phyloP scores from a whole-genome alignment of 1,284 basidiomycete species.

The Macrocybe sp. region DNA sequence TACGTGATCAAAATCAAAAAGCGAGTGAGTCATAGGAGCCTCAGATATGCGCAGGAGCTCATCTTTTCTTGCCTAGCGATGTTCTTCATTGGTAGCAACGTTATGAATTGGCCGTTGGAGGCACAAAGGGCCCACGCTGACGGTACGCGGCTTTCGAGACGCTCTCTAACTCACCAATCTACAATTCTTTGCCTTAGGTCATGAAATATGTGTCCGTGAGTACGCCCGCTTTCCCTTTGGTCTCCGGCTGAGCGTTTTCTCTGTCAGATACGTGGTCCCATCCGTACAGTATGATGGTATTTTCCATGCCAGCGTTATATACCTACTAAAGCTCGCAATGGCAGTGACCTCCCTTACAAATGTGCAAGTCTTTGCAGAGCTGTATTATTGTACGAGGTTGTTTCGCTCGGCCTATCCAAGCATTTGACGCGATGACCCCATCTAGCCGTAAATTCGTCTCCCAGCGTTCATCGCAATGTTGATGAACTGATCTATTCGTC shows the following conservation, averaged over 20 bases:
- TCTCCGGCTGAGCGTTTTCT: neutral
- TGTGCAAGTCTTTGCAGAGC: slow-evolving; percentile 73
- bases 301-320: neutral
- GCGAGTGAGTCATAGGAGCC: slow-evolving; percentile 42
- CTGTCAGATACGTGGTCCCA: slow-evolving; percentile 54
- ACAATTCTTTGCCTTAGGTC: slow-evolving; percentile 30
- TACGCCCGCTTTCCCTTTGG: slow-evolving; percentile 11
- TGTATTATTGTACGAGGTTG: slow-evolving; percentile 60
- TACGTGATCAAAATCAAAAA: slow-evolving; percentile 60
- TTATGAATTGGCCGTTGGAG: slow-evolving; percentile 67
- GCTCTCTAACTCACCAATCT: neutral
- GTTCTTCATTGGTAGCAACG: slow-evolving; percentile 80
- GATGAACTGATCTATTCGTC: neutral
- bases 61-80: slow-evolving; percentile 35
- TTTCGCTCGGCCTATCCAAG: neutral
- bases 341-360: slow-evolving; percentile 68
- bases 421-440: too few relatives aligned
- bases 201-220: slow-evolving; percentile 57
- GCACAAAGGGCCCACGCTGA: slow-evolving; percentile 61
- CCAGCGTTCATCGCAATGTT: too few relatives aligned
- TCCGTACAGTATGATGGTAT: slow-evolving; percentile 38
- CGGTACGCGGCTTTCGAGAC: slow-evolving; percentile 24
- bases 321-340: neutral
- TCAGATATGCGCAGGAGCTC: neutral
- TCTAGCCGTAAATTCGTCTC: too few relatives aligned